Base-by-base conservation (phyloP, 225 moss, liverwort and hornwort species). In the Lunularia cruciata region DNA sequence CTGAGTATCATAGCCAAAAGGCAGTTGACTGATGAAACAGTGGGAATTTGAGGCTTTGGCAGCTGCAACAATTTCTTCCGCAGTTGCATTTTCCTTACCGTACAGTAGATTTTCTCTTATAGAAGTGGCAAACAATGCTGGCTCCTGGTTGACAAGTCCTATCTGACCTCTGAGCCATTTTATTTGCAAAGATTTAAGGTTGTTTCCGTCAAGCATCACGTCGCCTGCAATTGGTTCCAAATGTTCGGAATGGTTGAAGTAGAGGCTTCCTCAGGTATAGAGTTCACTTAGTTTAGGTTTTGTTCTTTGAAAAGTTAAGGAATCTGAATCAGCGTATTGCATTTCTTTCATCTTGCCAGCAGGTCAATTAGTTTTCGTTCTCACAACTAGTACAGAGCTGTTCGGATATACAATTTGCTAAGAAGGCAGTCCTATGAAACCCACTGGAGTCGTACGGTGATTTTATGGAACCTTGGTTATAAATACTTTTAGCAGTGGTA, bases 1-100 rank as follows among this genome's bases (percentile, higher is more conserved):
- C 40, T 72, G 59, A 9, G 75, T 80, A n/a, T 68, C 67, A 52
- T 80, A 80, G 34, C 75, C 80, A 26, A 47, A 57, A 31, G 75
- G 75, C 6, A 76, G 71, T 19, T 54, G 52, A 9, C 60, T 62
- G 39, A 80, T 80, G 71, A 80, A 80, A 8, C 59, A 56, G 22
- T 80, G 75, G 3, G 72, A 71, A 57, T 76, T 71, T 25, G 80
- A 65, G 35, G 72, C 60, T 32, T 56, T 70, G 5, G 72, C 67
- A 51, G 80, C 75, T 43, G 38, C 66, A 28, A 66, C 60, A 35
- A 72, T 62, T 25, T 75, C 75, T 53, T 75, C 36, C 19, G 53
- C 43, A 15, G 67, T 80, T 33, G 79, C 75, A 38, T 57, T 57
- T 2, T 65, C 39, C 28, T 69, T 75, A 7, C 79, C 79, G 26